Evolutionary conservation across 768 basidiomycete genomes (phyloP), one percentile per base, ranked within the genome.

Genomic region (Termitomyces sp.): DNA sequence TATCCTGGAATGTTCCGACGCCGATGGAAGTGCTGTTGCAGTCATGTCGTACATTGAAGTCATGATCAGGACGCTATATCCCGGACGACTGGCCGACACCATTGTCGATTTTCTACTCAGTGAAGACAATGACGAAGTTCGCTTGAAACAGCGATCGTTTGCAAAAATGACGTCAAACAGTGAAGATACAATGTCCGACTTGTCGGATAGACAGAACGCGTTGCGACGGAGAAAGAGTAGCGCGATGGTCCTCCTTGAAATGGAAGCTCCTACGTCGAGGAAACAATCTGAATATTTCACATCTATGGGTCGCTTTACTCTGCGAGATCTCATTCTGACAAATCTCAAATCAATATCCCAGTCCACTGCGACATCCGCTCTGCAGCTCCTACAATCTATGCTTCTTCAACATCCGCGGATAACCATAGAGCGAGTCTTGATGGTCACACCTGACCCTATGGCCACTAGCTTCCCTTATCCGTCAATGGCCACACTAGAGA

Each of bases 1-100:
- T 10, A 85, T 98, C 55, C 79, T 97, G 52, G 96, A 98, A 70
- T 96, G 94, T 73, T 95, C 95, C 0, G 92, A 93, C 62, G 70
- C 80, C 5, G 96, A 98, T 71, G 96, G 96, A n/a, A 96, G 94
- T 63, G 92, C 95, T 0, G 89, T 97, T 2, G 95, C 96, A 10
- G 95, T 98, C 58, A 87, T 98, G 84, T 93, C 91, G 15, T 98
- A 98, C 70, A 86, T 98, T 64, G 94, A 97, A 66, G 84, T 93
- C 68, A 89, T 94, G 82, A 81, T 94, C 56, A 82, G 86, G 60
- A 92, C 88, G 0, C 80, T 96, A 5, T 81, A 84, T 40, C 79
- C 84, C 29, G 88, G 87, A 1, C 83, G 81, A 54, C 81, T 96
- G 45, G 84, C 83, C 15, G 84, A 88, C 50, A 78, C 90, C 29